phyloP scores from a whole-genome alignment of 2,329 filamentous ascomycete species.

The Cercospora zeina region DNA sequence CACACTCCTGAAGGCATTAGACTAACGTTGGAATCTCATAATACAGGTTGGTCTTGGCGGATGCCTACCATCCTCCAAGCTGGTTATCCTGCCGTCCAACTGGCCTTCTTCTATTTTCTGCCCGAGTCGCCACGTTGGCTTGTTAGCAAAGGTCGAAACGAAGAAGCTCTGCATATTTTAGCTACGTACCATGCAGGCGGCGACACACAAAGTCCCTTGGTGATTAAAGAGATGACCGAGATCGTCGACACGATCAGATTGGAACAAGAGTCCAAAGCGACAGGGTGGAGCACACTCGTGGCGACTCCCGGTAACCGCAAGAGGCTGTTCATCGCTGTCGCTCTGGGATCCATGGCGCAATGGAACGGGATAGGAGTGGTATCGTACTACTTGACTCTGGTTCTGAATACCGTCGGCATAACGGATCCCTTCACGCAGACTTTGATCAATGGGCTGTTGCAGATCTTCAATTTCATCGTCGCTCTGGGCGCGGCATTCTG shows the following conservation, averaged over 20 bases:
- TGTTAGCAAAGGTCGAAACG: constrained; percentile 29
- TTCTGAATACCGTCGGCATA: constrained; percentile 23
- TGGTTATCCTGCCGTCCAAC: constrained; percentile 48
- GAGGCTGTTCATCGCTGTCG: constrained; percentile 42
- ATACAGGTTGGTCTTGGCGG: constrained; percentile 48
- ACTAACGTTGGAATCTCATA: too few species aligned
- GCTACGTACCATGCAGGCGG: constrained; percentile 50
- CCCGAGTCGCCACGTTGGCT: constrained; percentile 33
- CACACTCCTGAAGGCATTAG: too few species aligned
- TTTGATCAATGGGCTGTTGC: constrained; percentile 26
- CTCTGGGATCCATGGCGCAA: constrained; percentile 42
- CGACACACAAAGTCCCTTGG: constrained; percentile 52
- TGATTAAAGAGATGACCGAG: constrained; percentile 61
- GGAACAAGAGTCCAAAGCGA: constrained; percentile 55
- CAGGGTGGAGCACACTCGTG: constrained; percentile 24
- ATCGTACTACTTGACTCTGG: constrained; percentile 25
- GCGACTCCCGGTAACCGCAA: constrained; percentile 38
- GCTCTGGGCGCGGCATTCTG: constrained; percentile 24
- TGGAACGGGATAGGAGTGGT: constrained; percentile 41
- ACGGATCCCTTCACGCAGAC: constrained; percentile 45
- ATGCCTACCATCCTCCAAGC: constrained; percentile 52
- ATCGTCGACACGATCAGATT: constrained; percentile 59
- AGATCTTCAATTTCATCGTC: constrained; percentile 26
- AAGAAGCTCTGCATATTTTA: constrained; percentile 39
- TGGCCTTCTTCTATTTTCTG: constrained; percentile 33